Evolutionary conservation across 805 yeast genomes (phyloP).

Genomic region (Komagataella pseudopastoris): DNA sequence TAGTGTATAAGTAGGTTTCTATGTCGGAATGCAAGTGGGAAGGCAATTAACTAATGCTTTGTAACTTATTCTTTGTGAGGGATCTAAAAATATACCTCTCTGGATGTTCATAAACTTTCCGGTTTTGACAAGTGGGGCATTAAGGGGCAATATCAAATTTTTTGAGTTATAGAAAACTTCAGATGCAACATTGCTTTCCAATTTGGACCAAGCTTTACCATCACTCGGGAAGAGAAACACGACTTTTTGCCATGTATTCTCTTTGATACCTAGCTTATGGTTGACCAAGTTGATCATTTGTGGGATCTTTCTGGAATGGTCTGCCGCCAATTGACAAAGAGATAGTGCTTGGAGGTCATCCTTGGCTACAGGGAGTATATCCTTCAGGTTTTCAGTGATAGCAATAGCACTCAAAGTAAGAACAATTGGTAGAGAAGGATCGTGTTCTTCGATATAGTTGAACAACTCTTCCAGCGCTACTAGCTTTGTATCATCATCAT

Average conservation of each 20-base stretch:
- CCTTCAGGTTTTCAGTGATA: constrained; percentile 44
- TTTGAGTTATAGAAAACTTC: constrained; percentile 43
- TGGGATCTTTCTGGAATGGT: constrained; percentile 43
- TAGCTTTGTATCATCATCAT: constrained; percentile 62
- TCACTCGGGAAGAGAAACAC: constrained; percentile 69
- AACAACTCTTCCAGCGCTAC: constrained; percentile 81
- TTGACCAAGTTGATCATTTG: constrained; percentile 39
- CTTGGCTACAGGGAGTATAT: constrained; percentile 44
- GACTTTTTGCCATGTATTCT: constrained; percentile 30
- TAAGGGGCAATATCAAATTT: constrained; percentile 36
- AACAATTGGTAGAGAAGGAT: constrained; percentile 54
- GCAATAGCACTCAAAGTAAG: constrained; percentile 72
- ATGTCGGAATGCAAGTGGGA: not conserved
- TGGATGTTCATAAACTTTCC: constrained; percentile 45
- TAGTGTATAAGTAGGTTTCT: not conserved
- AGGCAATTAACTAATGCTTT: not conserved
- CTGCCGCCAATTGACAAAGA: constrained; percentile 31
- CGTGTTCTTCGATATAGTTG: constrained; percentile 45
- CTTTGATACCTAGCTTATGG: constrained; percentile 19
- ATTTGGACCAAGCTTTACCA: constrained; percentile 51
- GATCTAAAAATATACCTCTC: constrained; percentile 53
- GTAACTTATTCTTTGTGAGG: constrained; percentile 14
- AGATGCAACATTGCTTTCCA: constrained; percentile 42
- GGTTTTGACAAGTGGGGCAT: constrained; percentile 28
- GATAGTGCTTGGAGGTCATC: constrained; percentile 49